Evolutionary conservation across 768 basidiomycete genomes (phyloP).

Genomic region (Suillus spraguei): DNA sequence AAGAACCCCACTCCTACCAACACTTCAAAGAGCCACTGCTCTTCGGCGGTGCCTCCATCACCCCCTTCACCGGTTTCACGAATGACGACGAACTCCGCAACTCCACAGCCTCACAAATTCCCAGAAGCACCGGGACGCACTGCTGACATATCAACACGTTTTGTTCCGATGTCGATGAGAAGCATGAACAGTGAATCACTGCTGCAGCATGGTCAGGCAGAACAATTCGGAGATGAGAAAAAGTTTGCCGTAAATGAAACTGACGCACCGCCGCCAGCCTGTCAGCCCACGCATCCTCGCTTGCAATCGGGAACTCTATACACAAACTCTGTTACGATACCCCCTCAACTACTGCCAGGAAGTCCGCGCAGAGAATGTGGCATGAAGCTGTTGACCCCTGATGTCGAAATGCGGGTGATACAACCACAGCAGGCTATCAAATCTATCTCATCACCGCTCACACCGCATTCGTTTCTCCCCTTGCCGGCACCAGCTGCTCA

Average conservation of each 20-base stretch:
- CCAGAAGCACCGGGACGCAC: background rate
- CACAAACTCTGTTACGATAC: background rate
- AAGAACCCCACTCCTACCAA: background rate
- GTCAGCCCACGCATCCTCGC: background rate
- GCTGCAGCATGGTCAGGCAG: conserved; percentile 2
- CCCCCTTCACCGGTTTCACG: conserved; percentile 6
- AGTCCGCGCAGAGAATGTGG: background rate
- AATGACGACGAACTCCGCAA: background rate
- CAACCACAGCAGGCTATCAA: conserved; percentile 1
- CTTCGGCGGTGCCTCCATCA: background rate
- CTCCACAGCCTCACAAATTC: background rate
- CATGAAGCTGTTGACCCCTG: background rate
- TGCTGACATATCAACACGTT: conserved; percentile 10
- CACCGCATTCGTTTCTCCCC: background rate
- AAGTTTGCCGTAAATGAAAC: conserved; percentile 3
- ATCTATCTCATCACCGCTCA: conserved; percentile 4
- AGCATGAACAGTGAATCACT: background rate
- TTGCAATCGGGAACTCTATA: conserved; percentile 5
- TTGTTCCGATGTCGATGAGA: background rate
- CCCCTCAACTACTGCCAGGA: background rate
- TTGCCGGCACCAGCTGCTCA: conserved; percentile 5
- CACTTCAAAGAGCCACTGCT: background rate
- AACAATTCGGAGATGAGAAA: conserved; percentile 9
- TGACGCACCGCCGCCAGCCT: background rate
- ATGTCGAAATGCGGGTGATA: background rate